Evolutionary conservation across 2,329 filamentous ascomycete species (phyloP).

Genomic region (Ceratocystis papillata): DNA sequence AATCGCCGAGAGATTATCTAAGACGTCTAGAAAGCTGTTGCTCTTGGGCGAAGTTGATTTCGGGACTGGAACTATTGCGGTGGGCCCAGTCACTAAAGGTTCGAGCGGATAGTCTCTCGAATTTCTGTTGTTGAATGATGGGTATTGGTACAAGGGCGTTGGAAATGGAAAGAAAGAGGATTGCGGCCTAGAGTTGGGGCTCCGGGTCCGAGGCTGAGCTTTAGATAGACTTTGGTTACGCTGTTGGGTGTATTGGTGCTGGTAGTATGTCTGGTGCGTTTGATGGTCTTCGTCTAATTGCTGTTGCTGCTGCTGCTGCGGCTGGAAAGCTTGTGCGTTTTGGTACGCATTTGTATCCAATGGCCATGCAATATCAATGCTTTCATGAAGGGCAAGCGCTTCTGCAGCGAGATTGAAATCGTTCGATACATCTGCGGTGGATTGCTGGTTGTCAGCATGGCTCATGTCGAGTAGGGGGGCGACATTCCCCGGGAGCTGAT

Average conservation of each 20-base stretch:
- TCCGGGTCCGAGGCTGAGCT: not conserved
- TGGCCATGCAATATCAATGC: not conserved
- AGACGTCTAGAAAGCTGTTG: conserved; percentile 3
- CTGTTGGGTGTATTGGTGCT: conserved; percentile 5
- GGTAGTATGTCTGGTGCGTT: not conserved
- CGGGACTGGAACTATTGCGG: not conserved
- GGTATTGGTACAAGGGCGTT: not conserved
- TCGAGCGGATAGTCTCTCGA: no score
- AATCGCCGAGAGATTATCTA: conserved; percentile 3
- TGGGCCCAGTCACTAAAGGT: not conserved
- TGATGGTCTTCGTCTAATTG: not conserved
- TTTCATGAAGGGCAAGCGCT: not conserved
- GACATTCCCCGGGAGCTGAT: no score
- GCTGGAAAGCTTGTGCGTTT: not conserved
- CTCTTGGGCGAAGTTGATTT: not conserved
- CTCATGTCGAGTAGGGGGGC: not conserved
- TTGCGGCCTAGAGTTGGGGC: not conserved
- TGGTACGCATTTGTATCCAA: not conserved
- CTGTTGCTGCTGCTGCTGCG: conserved; percentile 1
- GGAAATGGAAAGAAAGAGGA: not conserved
- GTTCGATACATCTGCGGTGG: not conserved
- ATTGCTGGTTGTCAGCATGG: not conserved
- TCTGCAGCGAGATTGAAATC: not conserved
- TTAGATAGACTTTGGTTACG: not conserved
- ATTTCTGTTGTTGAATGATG: no score